Base-by-base conservation (phyloP, 306 rosid genomes). In the Pueraria montana region DNA sequence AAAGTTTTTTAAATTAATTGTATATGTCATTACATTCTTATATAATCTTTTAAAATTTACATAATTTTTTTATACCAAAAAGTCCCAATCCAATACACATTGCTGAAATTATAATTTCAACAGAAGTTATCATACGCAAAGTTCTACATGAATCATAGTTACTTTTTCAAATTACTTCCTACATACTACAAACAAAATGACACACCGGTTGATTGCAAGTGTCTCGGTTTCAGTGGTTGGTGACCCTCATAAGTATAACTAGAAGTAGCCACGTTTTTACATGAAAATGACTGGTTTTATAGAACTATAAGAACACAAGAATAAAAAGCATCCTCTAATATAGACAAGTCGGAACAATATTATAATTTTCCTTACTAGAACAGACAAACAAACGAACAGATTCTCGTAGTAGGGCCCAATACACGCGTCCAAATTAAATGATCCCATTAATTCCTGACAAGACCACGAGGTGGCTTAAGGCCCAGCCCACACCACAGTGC, bases 381-480 rank as follows among this genome's bases (percentile, higher is more conserved):
- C 21, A 64, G 32, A 64, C 17, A 18, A 36, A 20, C 46, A 0
- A 64, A n/a, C 2, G 14, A 67, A 67, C n/a, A 2, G 4, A 36
- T 67, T 67, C 11, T 67, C 32, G 2, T 42, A 67, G 52, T 24
- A 36, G 73, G 73, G 73, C 32, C 73, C 52, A 38, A 5, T 4
- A 5, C 11, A 11, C 32, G 32, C 8, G 38, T 23, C 56, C 18
- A 43, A 61, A 76, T 43, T 76, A 61, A 56, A 75, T 75, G 55
- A 55, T 56, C 23, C n/a, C n/a, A 74, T 74, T 74, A 74, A 76
- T 11, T 42, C 16, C 71, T 43, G 58, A 58, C 70, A 76, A 5
- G n/a, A 21, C 18, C 70, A 21, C 32, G 17, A 3, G 30, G 27
- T 36, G 5, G 3, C 4, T 34, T 18, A 1, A 6, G 40, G 45